Evolutionary conservation across 2,329 filamentous ascomycete genomes (phyloP).

Genomic region (Emmonsia crescens): DNA sequence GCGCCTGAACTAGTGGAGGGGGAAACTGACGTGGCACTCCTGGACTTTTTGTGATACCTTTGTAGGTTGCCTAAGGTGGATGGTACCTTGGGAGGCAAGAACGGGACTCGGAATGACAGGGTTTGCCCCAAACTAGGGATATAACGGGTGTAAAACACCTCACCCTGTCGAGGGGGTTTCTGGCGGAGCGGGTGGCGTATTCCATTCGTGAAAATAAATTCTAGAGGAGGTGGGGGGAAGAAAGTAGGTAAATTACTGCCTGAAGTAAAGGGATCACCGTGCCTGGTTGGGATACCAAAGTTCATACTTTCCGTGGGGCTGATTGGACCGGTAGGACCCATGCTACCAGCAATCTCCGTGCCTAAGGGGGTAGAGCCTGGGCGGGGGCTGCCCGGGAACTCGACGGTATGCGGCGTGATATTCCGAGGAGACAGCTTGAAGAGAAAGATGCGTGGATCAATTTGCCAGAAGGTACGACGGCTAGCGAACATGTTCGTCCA

Average conservation of each 20-base stretch:
- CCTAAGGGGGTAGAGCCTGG: constrained; percentile 18
- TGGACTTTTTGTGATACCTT: constrained; percentile 15
- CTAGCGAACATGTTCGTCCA: constrained; percentile 75
- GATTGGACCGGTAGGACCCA: not conserved
- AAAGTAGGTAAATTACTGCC: constrained; percentile 81
- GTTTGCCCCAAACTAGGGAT: constrained; percentile 74
- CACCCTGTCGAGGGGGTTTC: constrained; percentile 80
- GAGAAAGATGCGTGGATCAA: constrained; percentile 75
- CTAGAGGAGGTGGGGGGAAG: constrained; percentile 71
- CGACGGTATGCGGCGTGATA: constrained; percentile 42
- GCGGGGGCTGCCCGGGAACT: constrained; percentile 38
- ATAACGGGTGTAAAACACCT: constrained; percentile 82
- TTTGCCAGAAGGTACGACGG: constrained; percentile 78
- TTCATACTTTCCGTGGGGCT: not conserved
- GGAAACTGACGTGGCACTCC: constrained; percentile 2
- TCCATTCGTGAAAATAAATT: constrained; percentile 68
- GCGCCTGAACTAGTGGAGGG: not conserved
- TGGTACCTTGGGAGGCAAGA: constrained; percentile 46
- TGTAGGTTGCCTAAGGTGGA: constrained; percentile 18
- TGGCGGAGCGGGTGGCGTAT: constrained; percentile 77
- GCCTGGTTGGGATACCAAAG: not conserved
- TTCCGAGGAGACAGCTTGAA: constrained; percentile 56
- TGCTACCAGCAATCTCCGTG: constrained; percentile 5
- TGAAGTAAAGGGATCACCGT: constrained; percentile 61
- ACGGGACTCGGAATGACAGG: constrained; percentile 78